Base-by-base conservation (phyloP, 371 early-diverging fungal species). In the Syncephalastrum racemosum region DNA sequence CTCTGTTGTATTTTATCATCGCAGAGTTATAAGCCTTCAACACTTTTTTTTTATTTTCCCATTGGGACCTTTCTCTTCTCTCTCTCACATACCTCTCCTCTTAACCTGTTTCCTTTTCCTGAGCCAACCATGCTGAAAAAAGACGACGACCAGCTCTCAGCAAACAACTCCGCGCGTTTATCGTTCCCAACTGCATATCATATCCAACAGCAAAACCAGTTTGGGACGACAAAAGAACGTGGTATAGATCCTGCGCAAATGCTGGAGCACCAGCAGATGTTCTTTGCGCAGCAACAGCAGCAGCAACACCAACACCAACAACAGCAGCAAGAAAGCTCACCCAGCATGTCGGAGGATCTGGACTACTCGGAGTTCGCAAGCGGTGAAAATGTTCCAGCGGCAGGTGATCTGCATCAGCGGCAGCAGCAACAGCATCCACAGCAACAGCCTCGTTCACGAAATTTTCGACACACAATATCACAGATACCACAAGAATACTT, bases 151-250 rank as follows among this genome's bases (percentile, higher is more conserved):
- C 36, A 31, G 50, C 20, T 42, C 49, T 12, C 56, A 31, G 36
- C 62, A 56, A 25, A 58, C 52, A 42, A 47, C 47, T 27, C 52
- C 55, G 43, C 58, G 24, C 59, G 56, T 13, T 48, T 66, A 12
- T 42, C 56, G 1, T 46, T 63, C 39, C 63, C 67, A 6, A 62
- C 67, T 5, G 13, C 62, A 25, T 67, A 67, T 43, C 67, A 67
- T 42, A 18, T 67, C 8, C 67, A 66, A 20, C 63, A 63, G 48
- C 54, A 54, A 54, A 60, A 31, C 54, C 51, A 42, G 57, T 16
- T 46, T 64, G 13, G 60, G 56, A 48, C 56, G 58, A 6, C 49
- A 56, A 31, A 31, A 27, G 24, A 47, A 16, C 45, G 44, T 31
- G 60, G 54, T 6, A 24, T 50, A 5, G 54, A 62, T 14, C 53